Evolutionary conservation across 495 filamentous ascomycete species (phyloP), one percentile per base, ranked within the genome.

Genomic region (Podospora pseudopauciseta): DNA sequence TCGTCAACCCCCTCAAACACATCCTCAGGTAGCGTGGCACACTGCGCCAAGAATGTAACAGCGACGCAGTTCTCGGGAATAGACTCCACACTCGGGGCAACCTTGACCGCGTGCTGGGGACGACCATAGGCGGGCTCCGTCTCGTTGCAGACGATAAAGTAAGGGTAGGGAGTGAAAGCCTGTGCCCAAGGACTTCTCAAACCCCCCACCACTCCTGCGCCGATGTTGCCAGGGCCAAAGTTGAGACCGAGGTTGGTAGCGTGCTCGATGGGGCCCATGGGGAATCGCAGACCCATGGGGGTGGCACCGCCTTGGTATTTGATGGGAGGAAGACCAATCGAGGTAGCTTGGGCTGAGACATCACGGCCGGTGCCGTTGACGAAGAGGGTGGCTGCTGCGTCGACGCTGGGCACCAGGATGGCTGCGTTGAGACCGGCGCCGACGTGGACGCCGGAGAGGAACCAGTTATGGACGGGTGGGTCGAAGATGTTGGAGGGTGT

Each of bases 351-450:
- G 55, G 55, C 55, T 5, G 55, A 58, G 55, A 58, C 55, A 11
- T 58, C 55, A 13, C n/a, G n/a, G 55, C n/a, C 55, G 55, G 55
- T 58, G 55, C 55, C 55, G 55, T 58, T 58, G 55, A 58, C 13
- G 55, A 58, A 58, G 55, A 58, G 23, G 55, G 18, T 18, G 55
- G n/a, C 7, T 7, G n/a, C 3, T 19, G 16, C 23, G 55, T 20
- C 18, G 55, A 26, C 18, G 55, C 0, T 58, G n/a, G 39, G 39
- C 2, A 13, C 9, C 9, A 58, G 55, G 55, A 58, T 20, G 55
- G 23, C n/a, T 19, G 55, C n/a, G 55, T 58, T 58, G n/a, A 7
- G 55, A 13, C 55, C 55, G n/a, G n/a, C 55, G 55, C 55, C 23
- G n/a, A 58, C n/a, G n/a, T 58, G 55, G 13, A 58, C 23, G 55